Conservation (phyloP, 805 yeast species). For the Spathaspora gorwiae region DNA sequence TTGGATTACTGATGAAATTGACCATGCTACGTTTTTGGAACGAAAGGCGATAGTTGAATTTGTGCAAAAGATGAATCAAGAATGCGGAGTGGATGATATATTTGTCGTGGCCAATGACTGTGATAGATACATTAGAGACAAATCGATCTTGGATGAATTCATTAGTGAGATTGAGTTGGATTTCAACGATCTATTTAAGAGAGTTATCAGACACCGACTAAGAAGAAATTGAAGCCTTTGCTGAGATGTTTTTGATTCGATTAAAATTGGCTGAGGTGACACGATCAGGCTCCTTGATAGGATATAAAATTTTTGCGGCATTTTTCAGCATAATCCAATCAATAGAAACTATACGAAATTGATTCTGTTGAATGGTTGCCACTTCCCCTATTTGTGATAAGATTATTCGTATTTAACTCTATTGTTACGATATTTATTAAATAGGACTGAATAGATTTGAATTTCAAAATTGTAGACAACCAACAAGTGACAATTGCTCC, state of each 20-base stretch:
- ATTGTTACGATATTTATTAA: too few relatives aligned
- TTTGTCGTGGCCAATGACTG: conserved; percentile 9
- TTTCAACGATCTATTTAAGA: conserved; percentile 8
- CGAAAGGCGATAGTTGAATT: conserved; percentile 10
- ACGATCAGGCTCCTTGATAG: not conserved
- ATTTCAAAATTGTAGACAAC: too few relatives aligned
- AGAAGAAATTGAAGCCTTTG: not conserved
- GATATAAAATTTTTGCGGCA: not conserved
- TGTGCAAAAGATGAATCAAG: conserved; percentile 9
- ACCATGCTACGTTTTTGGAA: conserved; percentile 9
- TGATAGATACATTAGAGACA: conserved; percentile 10
- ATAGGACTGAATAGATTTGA: too few relatives aligned
- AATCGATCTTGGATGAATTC: conserved; percentile 10
- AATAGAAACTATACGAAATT: too few relatives aligned
- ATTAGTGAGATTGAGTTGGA: conserved; percentile 11
- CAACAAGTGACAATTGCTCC: too few relatives aligned
- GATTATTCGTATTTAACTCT: too few relatives aligned
- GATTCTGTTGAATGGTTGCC: not conserved
- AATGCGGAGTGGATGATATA: conserved; percentile 7
- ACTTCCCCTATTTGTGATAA: not conserved
- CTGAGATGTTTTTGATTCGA: not conserved
- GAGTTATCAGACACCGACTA: conserved; percentile 7
- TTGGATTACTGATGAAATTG: conserved; percentile 12
- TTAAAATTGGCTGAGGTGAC: not conserved
- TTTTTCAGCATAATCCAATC: not conserved